Conservation (phyloP, 176 grass and related monocot species). For the Thinopyrum elongatum region DNA sequence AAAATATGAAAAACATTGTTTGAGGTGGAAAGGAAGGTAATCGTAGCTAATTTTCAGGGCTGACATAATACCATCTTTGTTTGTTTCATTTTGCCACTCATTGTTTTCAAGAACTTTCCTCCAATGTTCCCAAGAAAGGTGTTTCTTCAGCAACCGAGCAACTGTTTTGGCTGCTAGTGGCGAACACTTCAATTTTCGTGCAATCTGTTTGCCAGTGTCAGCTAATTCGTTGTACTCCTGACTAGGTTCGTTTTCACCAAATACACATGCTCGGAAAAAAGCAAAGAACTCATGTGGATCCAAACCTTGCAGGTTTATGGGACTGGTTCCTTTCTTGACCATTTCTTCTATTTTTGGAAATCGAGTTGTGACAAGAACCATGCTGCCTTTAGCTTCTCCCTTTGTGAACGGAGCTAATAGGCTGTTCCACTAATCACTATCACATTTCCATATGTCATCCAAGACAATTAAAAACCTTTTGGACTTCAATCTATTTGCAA, state of each 20-base stretch:
- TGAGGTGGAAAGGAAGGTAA: constrained; percentile 10
- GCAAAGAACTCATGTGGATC: not conserved
- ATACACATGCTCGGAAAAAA: not conserved
- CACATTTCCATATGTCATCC: constrained; percentile 6
- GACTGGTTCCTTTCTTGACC: not conserved
- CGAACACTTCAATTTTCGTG: not conserved
- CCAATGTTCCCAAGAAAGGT: not conserved
- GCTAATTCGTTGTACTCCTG: not conserved
- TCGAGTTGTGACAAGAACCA: constrained; percentile 8
- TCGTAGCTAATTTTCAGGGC: constrained; percentile 12
- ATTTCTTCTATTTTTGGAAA: not conserved
- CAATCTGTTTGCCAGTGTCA: not conserved
- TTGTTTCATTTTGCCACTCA: not conserved
- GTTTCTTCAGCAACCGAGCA: not conserved
- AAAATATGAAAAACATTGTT: constrained; percentile 16
- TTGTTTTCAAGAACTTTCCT: not conserved
- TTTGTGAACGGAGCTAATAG: not conserved
- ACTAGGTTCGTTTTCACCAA: not conserved
- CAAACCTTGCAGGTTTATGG: not conserved
- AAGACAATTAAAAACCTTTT: not conserved
- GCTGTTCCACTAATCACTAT: not conserved
- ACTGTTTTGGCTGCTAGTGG: constrained; percentile 1
- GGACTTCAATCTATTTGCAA: not conserved
- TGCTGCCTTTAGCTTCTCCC: not conserved
- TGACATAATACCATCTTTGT: not conserved